Percentiles rank a stretch among this genome's conserved stretches.
These are phyloP conservation scores for Datura wrightii DNA, from an alignment of 257 asterid species.

Conservation along the genomic window DNA sequence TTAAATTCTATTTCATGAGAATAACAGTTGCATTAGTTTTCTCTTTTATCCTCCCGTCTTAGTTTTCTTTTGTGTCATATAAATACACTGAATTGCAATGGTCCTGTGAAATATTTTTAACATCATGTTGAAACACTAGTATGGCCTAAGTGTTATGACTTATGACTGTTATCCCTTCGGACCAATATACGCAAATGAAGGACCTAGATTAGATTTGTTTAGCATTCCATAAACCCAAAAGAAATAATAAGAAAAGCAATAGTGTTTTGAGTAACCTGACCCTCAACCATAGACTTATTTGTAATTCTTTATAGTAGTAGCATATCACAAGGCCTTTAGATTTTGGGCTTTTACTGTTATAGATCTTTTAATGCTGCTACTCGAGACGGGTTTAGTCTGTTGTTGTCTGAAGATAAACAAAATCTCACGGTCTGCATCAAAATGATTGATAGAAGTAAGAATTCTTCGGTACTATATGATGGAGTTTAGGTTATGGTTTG, in stretches of 20 bases:
- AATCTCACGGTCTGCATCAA: neutral
- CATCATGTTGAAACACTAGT: neutral
- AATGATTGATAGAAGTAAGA: neutral
- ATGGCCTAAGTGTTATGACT: neutral
- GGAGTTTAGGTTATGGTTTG: neutral
- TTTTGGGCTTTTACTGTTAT: neutral
- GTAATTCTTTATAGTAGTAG: neutral
- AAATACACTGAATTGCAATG: neutral
- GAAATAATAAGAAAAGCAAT: neutral
- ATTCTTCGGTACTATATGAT: neutral
- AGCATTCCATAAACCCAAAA: neutral
- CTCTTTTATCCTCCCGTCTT: neutral
- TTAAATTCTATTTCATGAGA: neutral
- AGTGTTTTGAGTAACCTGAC: neutral
- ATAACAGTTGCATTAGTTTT: neutral
- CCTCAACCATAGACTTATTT: neutral
- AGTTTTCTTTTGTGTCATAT: neutral
- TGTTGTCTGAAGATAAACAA: neutral
- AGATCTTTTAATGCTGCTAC: neutral
- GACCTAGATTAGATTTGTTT: neutral
- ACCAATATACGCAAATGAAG: slow-evolving; percentile 7
- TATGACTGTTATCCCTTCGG: neutral
- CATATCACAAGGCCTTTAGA: neutral
- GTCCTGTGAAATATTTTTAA: neutral
- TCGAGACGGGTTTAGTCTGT: neutral